phyloP scores from a whole-genome alignment of 129 eudicot genomes.

The Tagetes patula region DNA sequence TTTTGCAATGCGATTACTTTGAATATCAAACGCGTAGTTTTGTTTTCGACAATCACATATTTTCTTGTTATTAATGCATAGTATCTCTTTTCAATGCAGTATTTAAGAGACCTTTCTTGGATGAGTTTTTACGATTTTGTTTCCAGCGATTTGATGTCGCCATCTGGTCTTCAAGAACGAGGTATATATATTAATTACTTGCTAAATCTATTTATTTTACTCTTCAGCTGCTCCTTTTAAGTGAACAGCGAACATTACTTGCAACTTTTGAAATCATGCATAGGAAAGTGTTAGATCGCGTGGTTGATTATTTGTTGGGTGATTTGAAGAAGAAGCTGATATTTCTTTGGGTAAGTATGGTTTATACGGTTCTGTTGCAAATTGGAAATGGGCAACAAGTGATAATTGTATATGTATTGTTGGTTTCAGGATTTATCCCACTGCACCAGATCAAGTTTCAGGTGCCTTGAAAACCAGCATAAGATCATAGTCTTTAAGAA shows the following conservation, averaged over 20 bases:
- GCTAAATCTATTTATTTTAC: conserved; percentile 7
- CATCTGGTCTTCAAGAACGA: conserved; percentile 53
- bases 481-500: conserved; percentile 78
- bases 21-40: neutral
- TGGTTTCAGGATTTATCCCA: conserved; percentile 56
- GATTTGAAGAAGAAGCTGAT: conserved; percentile 61
- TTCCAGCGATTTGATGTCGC: conserved; percentile 54
- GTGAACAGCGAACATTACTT: conserved; percentile 9
- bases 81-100: conserved; percentile 20
- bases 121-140: conserved; percentile 46
- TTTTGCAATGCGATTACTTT: neutral
- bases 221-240: neutral
- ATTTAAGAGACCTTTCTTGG: conserved; percentile 56
- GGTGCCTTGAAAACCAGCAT: conserved; percentile 58
- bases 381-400: neutral
- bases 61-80: neutral
- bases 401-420: neutral
- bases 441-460: conserved; percentile 55
- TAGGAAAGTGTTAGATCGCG: conserved; percentile 58
- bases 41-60: conserved; percentile 14
- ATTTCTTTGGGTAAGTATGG: conserved; percentile 75
- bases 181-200: conserved; percentile 31
- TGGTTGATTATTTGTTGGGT: conserved; percentile 81
- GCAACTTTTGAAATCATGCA: conserved; percentile 23
- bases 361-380: neutral